These are phyloP conservation scores for Pestalotiopsis sp. DNA, from an alignment of 2,329 filamentous ascomycete genomes.

Conservation along the genomic window DNA sequence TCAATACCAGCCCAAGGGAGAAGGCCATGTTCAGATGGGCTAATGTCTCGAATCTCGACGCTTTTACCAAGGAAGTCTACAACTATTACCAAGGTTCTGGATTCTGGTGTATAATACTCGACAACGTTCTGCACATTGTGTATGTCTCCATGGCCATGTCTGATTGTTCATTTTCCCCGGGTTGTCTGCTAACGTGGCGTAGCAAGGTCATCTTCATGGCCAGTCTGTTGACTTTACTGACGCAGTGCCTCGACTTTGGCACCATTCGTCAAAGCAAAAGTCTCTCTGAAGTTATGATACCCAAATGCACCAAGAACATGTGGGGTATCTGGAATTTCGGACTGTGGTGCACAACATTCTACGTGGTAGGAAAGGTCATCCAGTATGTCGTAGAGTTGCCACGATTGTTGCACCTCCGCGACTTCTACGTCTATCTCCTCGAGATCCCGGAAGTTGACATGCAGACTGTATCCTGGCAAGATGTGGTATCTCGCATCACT, in stretches of 20 bases:
- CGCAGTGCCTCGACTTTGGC: conserved; percentile 82
- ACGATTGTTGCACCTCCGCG: conserved; percentile 74
- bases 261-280: conserved; percentile 68
- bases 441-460: conserved; percentile 83
- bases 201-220: conserved; percentile 84
- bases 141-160: conserved; percentile 43
- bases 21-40: conserved; percentile 92
- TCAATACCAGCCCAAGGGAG: conserved; percentile 53
- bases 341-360: conserved; percentile 83
- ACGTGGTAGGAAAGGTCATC: conserved; percentile 80
- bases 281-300: conserved; percentile 58
- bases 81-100: conserved; percentile 83
- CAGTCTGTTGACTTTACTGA: conserved; percentile 78
- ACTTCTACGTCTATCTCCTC: conserved; percentile 83
- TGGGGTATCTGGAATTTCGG: conserved; percentile 75
- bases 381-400: conserved; percentile 74
- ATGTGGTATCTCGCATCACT: conserved; percentile 85
- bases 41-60: conserved; percentile 86
- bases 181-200: not conserved
- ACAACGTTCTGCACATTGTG: conserved; percentile 72
- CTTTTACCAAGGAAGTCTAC: conserved; percentile 83
- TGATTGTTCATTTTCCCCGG: not conserved
- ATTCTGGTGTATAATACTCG: conserved; percentile 80
- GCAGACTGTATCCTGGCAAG: conserved; percentile 93
- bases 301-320: conserved; percentile 76